Percentiles rank a stretch among this genome's conserved stretches.
These are phyloP conservation scores for Aureobasidium sp. DNA, from an alignment of 2,329 filamentous ascomycete species.

Conservation along the genomic window DNA sequence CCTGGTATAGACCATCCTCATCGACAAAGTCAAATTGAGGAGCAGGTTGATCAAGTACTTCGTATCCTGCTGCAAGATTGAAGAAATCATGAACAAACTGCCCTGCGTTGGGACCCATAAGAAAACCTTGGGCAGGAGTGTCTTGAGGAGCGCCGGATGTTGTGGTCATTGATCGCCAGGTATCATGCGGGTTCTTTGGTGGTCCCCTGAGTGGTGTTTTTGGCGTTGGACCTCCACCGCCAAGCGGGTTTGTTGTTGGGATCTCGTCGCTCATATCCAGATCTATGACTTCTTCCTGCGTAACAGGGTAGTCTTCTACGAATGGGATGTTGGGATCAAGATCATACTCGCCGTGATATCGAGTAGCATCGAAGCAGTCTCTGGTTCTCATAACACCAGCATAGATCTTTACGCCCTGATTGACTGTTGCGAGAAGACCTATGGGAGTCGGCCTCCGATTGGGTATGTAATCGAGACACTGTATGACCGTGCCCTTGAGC, in stretches of 20 bases:
- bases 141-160: neutral
- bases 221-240: neutral
- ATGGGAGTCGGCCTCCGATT: neutral
- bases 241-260: neutral
- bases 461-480: neutral
- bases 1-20: neutral
- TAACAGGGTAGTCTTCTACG: neutral
- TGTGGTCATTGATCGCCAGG: neutral
- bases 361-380: neutral
- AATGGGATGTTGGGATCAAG: neutral
- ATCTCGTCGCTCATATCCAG: neutral
- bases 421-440: neutral
- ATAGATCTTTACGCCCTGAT: neutral
- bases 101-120: neutral
- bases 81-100: neutral
- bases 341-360: neutral
- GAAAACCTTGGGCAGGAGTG: neutral
- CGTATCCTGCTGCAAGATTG: neutral
- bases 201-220: neutral
- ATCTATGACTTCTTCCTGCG: neutral
- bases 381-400: neutral
- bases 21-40: neutral
- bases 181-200: neutral
- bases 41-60: neutral
- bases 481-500: neutral